Evolutionary conservation across 306 rosid species (phyloP), one percentile per base, ranked within the genome.

Genomic region (Nissolia schottii): DNA sequence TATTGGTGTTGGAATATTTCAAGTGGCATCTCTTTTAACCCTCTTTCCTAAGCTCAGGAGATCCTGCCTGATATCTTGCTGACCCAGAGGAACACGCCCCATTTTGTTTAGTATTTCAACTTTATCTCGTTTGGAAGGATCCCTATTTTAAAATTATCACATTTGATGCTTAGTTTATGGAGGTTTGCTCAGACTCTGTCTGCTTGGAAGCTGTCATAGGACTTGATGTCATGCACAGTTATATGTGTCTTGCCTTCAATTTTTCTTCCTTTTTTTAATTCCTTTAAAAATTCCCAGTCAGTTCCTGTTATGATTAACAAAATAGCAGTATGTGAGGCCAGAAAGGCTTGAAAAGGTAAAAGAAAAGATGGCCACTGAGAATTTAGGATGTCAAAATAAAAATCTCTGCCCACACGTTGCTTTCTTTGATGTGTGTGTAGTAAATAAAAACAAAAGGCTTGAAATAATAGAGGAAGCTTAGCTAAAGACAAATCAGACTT

Each of bases 151-250:
- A 72, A 83, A 37, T 73, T n/a, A 57, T 59, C 40, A 60, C 55
- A 25, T 28, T 35, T 59, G 12, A 62, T 49, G 50, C 69, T 69
- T 81, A n/a, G 49, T 82, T 29, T 20, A 59, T 71, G 27, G 64
- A 45, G 61, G 56, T 77, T 73, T 80, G 81, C 82, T 83, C 77
- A 90, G 64, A 88, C 64, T 73, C 71, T 86, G 87, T 85, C 86
- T 76, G 89, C 87, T 83, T 28, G 84, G 88, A 83, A 81, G 85
- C 84, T 86, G 92, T 88, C 91, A 84, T 80, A 73, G 86, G 84
- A 83, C 77, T 81, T 81, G 85, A 83, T 83, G 85, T 85, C 95
- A 83, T 81, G 78, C 86, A 78, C 87, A 86, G 85, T 81, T 79
- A 79, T n/a, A n/a, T 83, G 78, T 80, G 76, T 80, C 66, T 41